Evolutionary conservation across 352 stramenopile genomes (phyloP), one percentile per base, ranked within the genome.

Genomic region (Phytophthora palmivora): DNA sequence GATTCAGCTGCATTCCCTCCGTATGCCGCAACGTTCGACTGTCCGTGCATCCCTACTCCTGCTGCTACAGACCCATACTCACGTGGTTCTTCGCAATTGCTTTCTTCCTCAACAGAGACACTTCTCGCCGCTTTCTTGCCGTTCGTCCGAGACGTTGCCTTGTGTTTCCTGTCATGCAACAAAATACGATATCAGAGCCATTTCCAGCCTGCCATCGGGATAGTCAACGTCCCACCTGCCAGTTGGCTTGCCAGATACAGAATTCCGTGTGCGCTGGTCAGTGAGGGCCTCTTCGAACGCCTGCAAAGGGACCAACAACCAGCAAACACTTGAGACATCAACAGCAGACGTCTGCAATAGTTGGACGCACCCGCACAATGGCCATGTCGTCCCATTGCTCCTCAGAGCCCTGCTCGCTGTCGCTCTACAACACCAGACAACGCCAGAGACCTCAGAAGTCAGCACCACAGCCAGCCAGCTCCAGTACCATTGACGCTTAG

Each of bases 341-440:
- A 58, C 7, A 28, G 15, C 7, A 46, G 16, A 43, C 15, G 10
- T 22, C 11, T 36, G 15, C 24, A 41, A 46, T 50, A 41, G 36
- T 15, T 34, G 52, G 22, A 18, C n/a, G 19, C 59, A 92, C 84
- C 70, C 82, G 62, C 26, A 92, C 82, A 49, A 92, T 91, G 45
- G 84, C 84, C 79, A 92, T 87, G 66, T 92, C 84, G 56, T 92
- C 84, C 84, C 84, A 92, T 79, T 83, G 77, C 48, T 91, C 81
- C 21, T 87, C 81, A n/a, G 52, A 69, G 11, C 65, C 61, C 6
- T 76, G 60, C 6, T 84, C 74, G 30, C 78, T 89, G 58, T 54
- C 69, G 45, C 63, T 87, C 80, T 89, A 34, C 47, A 51, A 14
- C 24, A 44, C 6, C 3, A 18, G 3, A 56, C 9, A 42, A 45